These are phyloP conservation scores for Aureobasidium sp. DNA, from an alignment of 2,329 filamentous ascomycete species.

Conservation along the genomic window DNA sequence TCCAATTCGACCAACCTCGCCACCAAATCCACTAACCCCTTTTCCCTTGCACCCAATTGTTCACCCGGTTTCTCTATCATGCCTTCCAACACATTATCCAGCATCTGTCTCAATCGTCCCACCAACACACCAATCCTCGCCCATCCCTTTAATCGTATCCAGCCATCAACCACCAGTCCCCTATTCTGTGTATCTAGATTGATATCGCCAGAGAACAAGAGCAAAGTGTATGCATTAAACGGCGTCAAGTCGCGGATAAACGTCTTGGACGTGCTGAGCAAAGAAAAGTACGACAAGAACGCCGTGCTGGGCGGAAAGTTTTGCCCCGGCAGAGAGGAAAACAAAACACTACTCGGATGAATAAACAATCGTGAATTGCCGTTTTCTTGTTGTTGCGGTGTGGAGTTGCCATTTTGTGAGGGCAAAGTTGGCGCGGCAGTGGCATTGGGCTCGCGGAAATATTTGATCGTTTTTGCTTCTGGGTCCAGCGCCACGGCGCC, in stretches of 20 bases:
- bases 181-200: conserved; percentile 80
- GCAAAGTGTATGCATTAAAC: conserved; percentile 80
- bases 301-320: conserved; percentile 65
- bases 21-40: conserved; percentile 63
- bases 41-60: conserved; percentile 41
- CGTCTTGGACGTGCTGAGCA: conserved; percentile 86
- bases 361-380: conserved; percentile 67
- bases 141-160: conserved; percentile 83
- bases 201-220: conserved; percentile 82
- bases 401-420: conserved; percentile 34
- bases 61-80: conserved; percentile 68
- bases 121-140: conserved; percentile 89
- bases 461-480: conserved; percentile 86
- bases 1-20: conserved; percentile 80
- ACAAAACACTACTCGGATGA: conserved; percentile 81
- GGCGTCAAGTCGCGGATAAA: conserved; percentile 89
- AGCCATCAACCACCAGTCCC: conserved; percentile 84
- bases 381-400: conserved; percentile 4
- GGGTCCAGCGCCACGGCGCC: conserved; percentile 91
- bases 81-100: conserved; percentile 74
- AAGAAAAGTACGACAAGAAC: conserved; percentile 84
- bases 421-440: not conserved
- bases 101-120: conserved; percentile 71
- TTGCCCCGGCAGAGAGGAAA: conserved; percentile 56
- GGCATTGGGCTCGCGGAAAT: conserved; percentile 57